Evolutionary conservation across 1,139 yeast species (phyloP).

Genomic region (Scheffersomyces cryptocercus): DNA sequence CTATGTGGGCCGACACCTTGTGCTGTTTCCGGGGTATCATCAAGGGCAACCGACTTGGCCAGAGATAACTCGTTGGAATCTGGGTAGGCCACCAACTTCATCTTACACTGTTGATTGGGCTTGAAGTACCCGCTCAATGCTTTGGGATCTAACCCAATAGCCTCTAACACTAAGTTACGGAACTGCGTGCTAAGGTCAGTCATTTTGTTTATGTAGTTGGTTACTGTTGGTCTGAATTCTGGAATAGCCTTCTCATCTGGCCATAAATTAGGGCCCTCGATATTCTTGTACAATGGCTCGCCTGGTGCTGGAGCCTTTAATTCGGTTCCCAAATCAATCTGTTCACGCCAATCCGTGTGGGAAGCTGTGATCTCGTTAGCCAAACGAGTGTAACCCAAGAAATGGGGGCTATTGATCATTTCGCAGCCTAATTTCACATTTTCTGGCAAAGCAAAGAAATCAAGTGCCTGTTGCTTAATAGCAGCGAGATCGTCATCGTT

Average conservation of each 20-base stretch:
- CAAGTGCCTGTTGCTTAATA: conserved; percentile 43
- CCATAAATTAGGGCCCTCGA: conserved; percentile 70
- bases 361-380: conserved; percentile 69
- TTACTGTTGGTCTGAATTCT: conserved; percentile 46
- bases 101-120: conserved; percentile 52
- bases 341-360: conserved; percentile 65
- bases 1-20: conserved; percentile 77
- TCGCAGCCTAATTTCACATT: conserved; percentile 53
- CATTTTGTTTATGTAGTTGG: conserved; percentile 50
- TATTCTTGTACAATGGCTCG: conserved; percentile 54
- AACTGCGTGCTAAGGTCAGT: conserved; percentile 44
- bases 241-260: conserved; percentile 53
- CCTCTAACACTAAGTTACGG: conserved; percentile 51
- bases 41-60: conserved; percentile 28
- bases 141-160: conserved; percentile 48
- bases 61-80: conserved; percentile 31
- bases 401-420: conserved; percentile 66
- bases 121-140: conserved; percentile 53
- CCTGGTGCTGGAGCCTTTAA: conserved; percentile 46
- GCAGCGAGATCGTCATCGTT: conserved; percentile 33
- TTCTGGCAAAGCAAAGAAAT: conserved; percentile 56
- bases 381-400: conserved; percentile 64
- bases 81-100: conserved; percentile 57
- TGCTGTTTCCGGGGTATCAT: conserved; percentile 45
- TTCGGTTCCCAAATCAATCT: conserved; percentile 67